phyloP scores from a whole-genome alignment of 305 asterid genomes.

The Plantago coronopus region DNA sequence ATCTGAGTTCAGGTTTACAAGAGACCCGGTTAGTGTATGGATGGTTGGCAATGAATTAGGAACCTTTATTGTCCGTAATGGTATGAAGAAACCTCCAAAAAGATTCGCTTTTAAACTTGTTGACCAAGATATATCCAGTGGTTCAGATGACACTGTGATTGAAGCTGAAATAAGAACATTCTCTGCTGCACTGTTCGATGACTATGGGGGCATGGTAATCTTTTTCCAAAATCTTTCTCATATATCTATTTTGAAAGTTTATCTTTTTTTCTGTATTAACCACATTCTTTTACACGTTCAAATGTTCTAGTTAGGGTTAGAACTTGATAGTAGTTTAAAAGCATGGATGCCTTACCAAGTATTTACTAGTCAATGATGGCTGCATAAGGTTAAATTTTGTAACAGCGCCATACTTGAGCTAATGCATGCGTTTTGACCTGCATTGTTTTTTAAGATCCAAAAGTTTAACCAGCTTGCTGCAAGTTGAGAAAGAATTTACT shows the following conservation, averaged over 20 bases:
- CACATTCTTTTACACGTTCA: not conserved
- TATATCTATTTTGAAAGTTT: conserved; percentile 10
- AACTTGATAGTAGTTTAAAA: not conserved
- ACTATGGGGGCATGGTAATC: conserved; percentile 90
- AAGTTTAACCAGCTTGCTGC: conserved; percentile 8
- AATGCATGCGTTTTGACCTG: not conserved
- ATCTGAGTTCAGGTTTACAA: conserved; percentile 57
- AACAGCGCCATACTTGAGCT: conserved; percentile 5
- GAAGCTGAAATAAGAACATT: conserved; percentile 82
- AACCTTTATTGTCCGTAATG: conserved; percentile 74
- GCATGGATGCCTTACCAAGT: too few species aligned
- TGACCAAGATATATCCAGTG: conserved; percentile 54
- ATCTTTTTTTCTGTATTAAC: conserved; percentile 7
- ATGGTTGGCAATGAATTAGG: conserved; percentile 67
- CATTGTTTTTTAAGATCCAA: not conserved
- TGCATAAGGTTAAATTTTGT: not conserved
- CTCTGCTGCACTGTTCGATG: conserved; percentile 93
- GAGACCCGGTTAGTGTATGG: conserved; percentile 83
- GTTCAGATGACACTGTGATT: conserved; percentile 63
- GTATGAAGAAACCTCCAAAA: conserved; percentile 81
- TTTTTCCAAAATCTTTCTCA: conserved; percentile 14
- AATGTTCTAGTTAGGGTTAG: not conserved
- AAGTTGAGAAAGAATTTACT: not conserved
- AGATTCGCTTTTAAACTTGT: conserved; percentile 85
- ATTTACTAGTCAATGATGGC: not conserved